phyloP scores from a whole-genome alignment of 2,329 filamentous ascomycete species.

The Blastomyces gilchristii region DNA sequence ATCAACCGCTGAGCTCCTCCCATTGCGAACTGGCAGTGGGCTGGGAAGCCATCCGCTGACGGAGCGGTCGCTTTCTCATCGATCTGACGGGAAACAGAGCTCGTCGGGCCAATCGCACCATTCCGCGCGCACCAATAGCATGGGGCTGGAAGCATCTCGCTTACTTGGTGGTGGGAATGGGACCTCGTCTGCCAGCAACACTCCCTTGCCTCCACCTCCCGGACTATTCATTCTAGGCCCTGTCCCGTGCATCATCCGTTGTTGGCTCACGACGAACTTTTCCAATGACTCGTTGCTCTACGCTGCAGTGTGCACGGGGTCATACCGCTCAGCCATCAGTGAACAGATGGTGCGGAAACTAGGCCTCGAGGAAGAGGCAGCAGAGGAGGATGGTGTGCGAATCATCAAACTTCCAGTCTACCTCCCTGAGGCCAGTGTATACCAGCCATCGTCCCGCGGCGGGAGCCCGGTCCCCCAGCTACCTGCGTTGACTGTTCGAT shows the following conservation, averaged over 20 bases:
- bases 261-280: constrained; percentile 86
- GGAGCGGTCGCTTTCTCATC: constrained; percentile 85
- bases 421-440: constrained; percentile 80
- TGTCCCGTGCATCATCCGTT: constrained; percentile 87
- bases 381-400: constrained; percentile 54
- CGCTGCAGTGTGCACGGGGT: constrained; percentile 84
- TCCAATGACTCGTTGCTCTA: constrained; percentile 83
- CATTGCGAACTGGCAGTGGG: constrained; percentile 66
- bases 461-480: constrained; percentile 66
- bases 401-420: constrained; percentile 73
- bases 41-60: constrained; percentile 71
- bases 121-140: constrained; percentile 74
- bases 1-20: constrained; percentile 72
- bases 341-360: constrained; percentile 64
- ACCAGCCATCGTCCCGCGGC: constrained; percentile 58
- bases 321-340: constrained; percentile 76
- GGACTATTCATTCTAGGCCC: constrained; percentile 77
- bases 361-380: constrained; percentile 56
- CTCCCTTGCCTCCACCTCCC: constrained; percentile 58
- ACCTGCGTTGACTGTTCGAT: constrained; percentile 68
- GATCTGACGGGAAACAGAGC: constrained; percentile 89
- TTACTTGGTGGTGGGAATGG: constrained; percentile 54
- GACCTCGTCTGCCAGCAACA: constrained; percentile 46
- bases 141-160: constrained; percentile 65
- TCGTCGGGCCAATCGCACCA: constrained; percentile 73